Conservation (phyloP, 306 rosid genomes). For the Clitoria ternatea region DNA sequence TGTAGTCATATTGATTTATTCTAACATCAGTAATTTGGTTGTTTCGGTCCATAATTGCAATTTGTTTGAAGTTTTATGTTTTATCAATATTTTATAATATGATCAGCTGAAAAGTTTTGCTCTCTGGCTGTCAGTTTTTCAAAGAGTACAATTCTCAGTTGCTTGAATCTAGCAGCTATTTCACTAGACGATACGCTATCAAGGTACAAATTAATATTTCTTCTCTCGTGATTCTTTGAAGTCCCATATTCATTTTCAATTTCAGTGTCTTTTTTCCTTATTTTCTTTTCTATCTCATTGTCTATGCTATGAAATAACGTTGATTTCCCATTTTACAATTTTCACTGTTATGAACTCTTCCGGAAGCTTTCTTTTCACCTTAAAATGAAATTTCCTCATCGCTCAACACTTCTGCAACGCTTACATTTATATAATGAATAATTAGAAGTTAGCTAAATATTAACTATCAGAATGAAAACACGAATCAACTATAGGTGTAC, state of each 20-base stretch:
- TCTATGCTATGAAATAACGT: not conserved
- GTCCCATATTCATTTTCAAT: not conserved
- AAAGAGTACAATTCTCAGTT: slow-evolving; percentile 67
- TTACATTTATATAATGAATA: not conserved
- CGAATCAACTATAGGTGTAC: not conserved
- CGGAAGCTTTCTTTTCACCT: not conserved
- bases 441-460: not conserved
- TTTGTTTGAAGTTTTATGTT: not conserved
- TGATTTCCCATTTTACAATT: not conserved
- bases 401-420: not conserved
- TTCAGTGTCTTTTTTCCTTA: not conserved
- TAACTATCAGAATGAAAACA: not conserved
- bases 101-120: not conserved
- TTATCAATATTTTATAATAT: slow-evolving; percentile 4
- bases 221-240: not conserved
- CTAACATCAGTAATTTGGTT: not conserved
- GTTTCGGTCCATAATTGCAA: not conserved
- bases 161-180: slow-evolving; percentile 71
- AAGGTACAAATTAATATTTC: slow-evolving; percentile 49
- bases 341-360: not conserved
- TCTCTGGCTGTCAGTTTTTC: slow-evolving; percentile 52
- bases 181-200: slow-evolving; percentile 69
- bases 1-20: not conserved
- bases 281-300: not conserved
- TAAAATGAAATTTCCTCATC: not conserved